Percentiles rank a stretch among this genome's conserved stretches.
phyloP scores from a whole-genome alignment of 164 flowering plant genomes.

The Macadamia tetraphylla region DNA sequence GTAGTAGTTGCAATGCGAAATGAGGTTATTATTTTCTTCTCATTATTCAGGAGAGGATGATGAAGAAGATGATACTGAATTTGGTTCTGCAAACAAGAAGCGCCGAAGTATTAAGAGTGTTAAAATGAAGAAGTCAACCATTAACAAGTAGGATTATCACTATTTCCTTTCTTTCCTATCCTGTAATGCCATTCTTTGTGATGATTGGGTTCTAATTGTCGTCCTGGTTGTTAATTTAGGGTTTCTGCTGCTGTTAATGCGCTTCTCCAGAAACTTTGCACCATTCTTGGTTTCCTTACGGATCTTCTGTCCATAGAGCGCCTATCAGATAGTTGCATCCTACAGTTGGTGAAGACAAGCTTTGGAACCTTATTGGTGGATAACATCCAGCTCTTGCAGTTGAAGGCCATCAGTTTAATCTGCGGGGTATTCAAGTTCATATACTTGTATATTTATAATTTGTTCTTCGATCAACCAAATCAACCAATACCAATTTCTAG shows the following conservation, averaged over 20 bases:
- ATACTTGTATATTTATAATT: neutral
- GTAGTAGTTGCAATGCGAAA: neutral
- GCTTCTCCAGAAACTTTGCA: constrained; percentile 81
- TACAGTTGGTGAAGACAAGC: constrained; percentile 80
- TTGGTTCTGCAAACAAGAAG: no score
- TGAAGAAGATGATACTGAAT: constrained; percentile 33
- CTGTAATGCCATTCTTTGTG: constrained; percentile 10
- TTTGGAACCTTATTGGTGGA: constrained; percentile 82
- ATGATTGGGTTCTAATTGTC: constrained; percentile 18
- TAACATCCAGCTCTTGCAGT: constrained; percentile 86
- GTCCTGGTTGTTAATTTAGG: constrained; percentile 34
- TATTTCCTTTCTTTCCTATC: constrained; percentile 22
- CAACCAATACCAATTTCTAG: neutral
- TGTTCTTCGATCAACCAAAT: neutral
- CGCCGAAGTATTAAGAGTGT: constrained; percentile 22
- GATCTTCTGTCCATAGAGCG: constrained; percentile 75
- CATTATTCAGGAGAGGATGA: constrained; percentile 60
- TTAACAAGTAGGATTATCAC: constrained; percentile 56
- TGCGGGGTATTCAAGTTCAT: constrained; percentile 55
- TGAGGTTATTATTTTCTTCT: neutral
- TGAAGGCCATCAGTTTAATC: constrained; percentile 76
- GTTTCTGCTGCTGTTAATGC: constrained; percentile 58
- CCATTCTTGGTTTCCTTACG: constrained; percentile 71
- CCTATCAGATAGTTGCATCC: constrained; percentile 82
- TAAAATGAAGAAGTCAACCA: constrained; percentile 60